phyloP scores from a whole-genome alignment of 139 green algal genomes.

The Coelastrella sp. region DNA sequence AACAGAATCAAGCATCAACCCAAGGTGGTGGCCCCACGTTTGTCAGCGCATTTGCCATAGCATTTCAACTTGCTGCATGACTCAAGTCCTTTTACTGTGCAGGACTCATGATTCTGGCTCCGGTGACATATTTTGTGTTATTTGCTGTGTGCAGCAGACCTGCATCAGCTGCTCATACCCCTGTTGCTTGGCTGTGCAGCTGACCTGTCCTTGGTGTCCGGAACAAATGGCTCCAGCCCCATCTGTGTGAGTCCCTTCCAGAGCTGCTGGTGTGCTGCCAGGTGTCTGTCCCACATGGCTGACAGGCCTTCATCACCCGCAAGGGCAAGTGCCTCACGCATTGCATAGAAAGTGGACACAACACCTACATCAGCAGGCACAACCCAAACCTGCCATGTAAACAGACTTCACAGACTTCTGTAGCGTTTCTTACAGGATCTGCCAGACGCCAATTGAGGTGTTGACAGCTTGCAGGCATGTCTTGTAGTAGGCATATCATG shows the following conservation, averaged over 20 bases:
- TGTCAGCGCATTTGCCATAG: no score
- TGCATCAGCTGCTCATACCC: not conserved
- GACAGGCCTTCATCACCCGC: slow-evolving; percentile 76
- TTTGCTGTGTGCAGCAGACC: not conserved
- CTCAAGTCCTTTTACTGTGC: no score
- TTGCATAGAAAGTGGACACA: slow-evolving; percentile 86
- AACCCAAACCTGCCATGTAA: not conserved
- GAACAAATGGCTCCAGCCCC: slow-evolving; percentile 87
- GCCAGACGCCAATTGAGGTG: no score
- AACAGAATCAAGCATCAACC: no score
- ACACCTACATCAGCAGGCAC: not conserved
- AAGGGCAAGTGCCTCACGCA: slow-evolving; percentile 90
- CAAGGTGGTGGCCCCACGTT: no score
- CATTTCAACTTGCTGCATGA: no score
- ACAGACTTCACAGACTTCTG: no score
- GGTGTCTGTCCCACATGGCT: slow-evolving; percentile 53
- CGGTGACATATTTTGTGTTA: no score
- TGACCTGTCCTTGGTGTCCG: slow-evolving; percentile 71
- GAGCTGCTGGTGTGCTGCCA: slow-evolving; percentile 62
- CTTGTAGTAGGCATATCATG: no score
- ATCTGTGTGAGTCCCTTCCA: slow-evolving; percentile 83
- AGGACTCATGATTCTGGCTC: no score
- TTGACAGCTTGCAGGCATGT: no score
- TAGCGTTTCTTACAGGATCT: not conserved
- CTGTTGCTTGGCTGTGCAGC: not conserved